Base-by-base conservation (phyloP, 768 basidiomycete genomes). In the Amanita rubescens region DNA sequence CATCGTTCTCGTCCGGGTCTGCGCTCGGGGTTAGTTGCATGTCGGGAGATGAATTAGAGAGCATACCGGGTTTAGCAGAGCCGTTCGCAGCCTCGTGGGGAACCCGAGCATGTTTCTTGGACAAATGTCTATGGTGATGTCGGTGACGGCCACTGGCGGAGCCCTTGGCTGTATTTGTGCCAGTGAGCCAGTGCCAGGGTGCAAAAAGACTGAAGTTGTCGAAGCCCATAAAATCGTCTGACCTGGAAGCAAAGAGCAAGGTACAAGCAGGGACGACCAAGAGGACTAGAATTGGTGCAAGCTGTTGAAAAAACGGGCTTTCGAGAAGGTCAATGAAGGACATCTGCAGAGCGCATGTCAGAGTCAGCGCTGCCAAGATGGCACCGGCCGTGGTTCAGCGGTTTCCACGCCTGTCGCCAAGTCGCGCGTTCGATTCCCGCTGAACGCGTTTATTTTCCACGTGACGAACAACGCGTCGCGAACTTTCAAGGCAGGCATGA, bases 121-220 rank as follows among this genome's bases (percentile, higher is more conserved):
- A 64, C 61, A 73, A 80, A 60, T 73, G 74, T 60, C 69, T 70
- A 14, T 71, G 52, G 17, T 41, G 49, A 24, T 53, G 44, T 37
- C 17, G 27, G 41, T 54, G 53, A 27, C 44, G 51, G 10, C 20
- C 24, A 17, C 25, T n/a, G 46, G 32, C 11, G 20, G 51, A 54
- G 49, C 37, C 7, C 43, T 42, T 56, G 19, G 47, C 27, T 55
- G 51, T 60, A 43, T 63, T 60, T 51, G 60, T 57, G 51, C 58
- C 58, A 20, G 62, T 60, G n/a, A 71, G 71, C 81, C 85, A 86
- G 57, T 77, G 75, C 86, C 85, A 89, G 14, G 81, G 79, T 24
- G 87, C 67, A 35, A 71, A 67, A 22, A 75, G 64, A n/a, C 75
- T 74, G 27, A 86, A 61, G 50, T 69, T 72, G 56, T 84, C 80